Conservation (phyloP, 768 basidiomycete species). For the Ramaria sp. region DNA sequence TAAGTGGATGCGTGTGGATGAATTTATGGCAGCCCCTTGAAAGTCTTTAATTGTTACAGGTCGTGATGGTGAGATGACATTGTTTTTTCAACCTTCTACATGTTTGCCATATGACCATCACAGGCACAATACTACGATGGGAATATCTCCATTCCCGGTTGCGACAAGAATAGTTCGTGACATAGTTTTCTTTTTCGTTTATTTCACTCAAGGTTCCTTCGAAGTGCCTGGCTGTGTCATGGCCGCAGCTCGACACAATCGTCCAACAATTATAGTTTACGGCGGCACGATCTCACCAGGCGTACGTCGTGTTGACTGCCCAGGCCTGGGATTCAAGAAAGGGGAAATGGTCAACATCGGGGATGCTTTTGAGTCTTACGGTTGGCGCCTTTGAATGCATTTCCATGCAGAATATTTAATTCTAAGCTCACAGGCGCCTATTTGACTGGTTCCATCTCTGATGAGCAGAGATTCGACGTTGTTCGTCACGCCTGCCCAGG, state of each 20-base stretch:
- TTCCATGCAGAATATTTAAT: neutral
- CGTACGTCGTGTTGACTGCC: constrained; percentile 64
- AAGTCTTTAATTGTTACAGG: constrained; percentile 23
- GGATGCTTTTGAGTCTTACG: constrained; percentile 79
- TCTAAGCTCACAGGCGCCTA: constrained; percentile 46
- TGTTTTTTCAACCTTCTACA: neutral
- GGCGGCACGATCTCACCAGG: constrained; percentile 77
- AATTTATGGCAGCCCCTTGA: neutral
- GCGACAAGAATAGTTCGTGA: constrained; percentile 64
- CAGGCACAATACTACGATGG: constrained; percentile 85
- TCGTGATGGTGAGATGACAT: constrained; percentile 38
- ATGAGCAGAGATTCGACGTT: constrained; percentile 76
- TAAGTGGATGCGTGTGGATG: constrained; percentile 20
- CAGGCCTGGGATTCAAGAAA: constrained; percentile 61
- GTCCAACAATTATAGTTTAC: constrained; percentile 81
- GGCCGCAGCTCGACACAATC: constrained; percentile 77
- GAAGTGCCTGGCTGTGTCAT: constrained; percentile 75
- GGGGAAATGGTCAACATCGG: constrained; percentile 81
- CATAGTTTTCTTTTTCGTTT: neutral
- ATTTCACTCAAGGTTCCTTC: neutral
- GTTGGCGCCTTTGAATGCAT: constrained; percentile 24
- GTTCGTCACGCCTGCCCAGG: constrained; percentile 81
- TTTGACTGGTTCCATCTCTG: constrained; percentile 63
- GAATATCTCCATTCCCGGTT: constrained; percentile 79
- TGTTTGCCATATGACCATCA: neutral